phyloP scores from a whole-genome alignment of 2,329 filamentous ascomycete species.

The Mycogone perniciosa region DNA sequence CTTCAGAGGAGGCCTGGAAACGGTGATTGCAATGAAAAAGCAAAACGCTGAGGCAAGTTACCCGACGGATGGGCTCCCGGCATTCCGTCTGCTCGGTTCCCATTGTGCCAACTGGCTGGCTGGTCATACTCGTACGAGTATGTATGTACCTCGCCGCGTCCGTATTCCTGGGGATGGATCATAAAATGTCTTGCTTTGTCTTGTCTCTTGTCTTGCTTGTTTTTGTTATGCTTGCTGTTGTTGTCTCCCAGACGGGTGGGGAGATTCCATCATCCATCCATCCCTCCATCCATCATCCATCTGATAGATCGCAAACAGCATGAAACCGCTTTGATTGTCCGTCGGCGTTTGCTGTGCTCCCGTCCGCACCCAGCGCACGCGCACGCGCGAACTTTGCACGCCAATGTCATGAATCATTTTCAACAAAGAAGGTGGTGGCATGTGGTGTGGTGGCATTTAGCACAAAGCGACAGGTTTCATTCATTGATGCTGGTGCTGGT shows the following conservation, averaged over 20 bases:
- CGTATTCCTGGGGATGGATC: conserved; percentile 1
- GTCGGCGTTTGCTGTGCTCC: neutral
- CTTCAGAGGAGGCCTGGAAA: neutral
- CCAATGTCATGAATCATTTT: too few species aligned
- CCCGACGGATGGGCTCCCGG: conserved; percentile 11
- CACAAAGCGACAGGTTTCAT: too few species aligned
- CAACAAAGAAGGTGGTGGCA: too few species aligned
- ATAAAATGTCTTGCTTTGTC: conserved; percentile 2
- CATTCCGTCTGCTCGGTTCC: conserved; percentile 11
- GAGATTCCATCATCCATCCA: neutral
- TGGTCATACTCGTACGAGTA: neutral
- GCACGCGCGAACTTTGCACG: too few species aligned
- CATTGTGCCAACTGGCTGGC: neutral
- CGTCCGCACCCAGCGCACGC: too few species aligned
- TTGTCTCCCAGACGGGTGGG: neutral
- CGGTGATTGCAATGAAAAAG: conserved; percentile 4
- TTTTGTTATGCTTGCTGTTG: neutral
- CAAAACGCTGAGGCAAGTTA: neutral
- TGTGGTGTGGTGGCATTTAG: too few species aligned
- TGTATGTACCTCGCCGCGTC: neutral
- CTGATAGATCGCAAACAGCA: conserved; percentile 6
- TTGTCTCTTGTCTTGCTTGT: neutral
- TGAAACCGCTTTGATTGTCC: neutral
- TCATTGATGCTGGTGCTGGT: too few species aligned
- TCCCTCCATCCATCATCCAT: neutral